Base-by-base conservation (phyloP, 768 basidiomycete species). In the Lyophyllum atratum region DNA sequence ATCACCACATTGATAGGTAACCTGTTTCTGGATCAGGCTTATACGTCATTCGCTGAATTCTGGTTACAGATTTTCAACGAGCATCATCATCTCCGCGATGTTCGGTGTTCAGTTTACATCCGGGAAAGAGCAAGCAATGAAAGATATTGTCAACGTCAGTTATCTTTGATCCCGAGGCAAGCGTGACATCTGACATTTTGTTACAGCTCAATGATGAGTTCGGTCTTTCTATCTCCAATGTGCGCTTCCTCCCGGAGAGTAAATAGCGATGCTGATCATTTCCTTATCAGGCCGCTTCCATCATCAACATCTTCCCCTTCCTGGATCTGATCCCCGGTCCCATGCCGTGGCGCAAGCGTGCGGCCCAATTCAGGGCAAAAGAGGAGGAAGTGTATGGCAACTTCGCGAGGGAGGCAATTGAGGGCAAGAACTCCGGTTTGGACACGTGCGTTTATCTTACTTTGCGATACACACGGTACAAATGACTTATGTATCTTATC, bases 31-130 rank as follows among this genome's bases (percentile, higher is more conserved):
- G 12, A 37, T 15, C 8, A 37, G 17, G 11, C 4, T 9, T 9
- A 37, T 15, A 15, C 34, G 31, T 33, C 31, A 6, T 12, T 37
- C 34, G 34, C 34, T 37, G 11, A n/a, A 49, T 45, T 33, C 17
- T 26, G 15, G 21, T 34, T 3, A 15, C 11, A 53, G 52, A 10
- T 54, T 54, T 39, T 43, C 53, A 17, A 44, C 42, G 15, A 54
- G 53, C 31, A 54, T 54, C 44, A 54, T 54, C 43, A 54, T 54
- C 21, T 54, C 53, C 11, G 53, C 53, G n/a, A 54, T 54, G 53
- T 54, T 54, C 31, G 53, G 53, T 40, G 53, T 54, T 15, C 53
- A 44, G 28, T 54, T 54, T 22, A 54, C 53, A 4, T 34, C 53
- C 17, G 53, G 53, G 15, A 43, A 54, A 1, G 53, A 54, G 26